Conservation (phyloP, 2,329 filamentous ascomycete species). For the Talaromyces sp. region DNA sequence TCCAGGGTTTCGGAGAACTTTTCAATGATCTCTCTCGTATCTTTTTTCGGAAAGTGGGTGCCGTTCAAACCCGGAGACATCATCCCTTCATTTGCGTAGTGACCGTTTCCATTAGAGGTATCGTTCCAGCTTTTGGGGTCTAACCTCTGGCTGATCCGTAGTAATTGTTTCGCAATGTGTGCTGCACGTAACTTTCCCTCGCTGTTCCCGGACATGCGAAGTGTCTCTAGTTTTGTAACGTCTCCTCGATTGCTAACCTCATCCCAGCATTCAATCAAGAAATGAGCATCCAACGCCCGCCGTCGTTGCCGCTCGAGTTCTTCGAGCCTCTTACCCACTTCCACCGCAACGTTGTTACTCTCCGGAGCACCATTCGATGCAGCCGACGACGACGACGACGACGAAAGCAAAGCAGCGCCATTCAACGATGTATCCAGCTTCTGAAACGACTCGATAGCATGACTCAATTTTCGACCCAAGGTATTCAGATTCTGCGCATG, state of each 20-base stretch:
- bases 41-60: slow-evolving; percentile 48
- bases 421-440: slow-evolving; percentile 80
- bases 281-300: slow-evolving; percentile 86
- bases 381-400: slow-evolving; percentile 19
- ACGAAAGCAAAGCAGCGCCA: slow-evolving; percentile 44
- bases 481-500: slow-evolving; percentile 89
- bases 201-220: slow-evolving; percentile 76
- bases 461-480: slow-evolving; percentile 81
- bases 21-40: slow-evolving; percentile 86
- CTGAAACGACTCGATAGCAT: slow-evolving; percentile 89
- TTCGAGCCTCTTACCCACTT: slow-evolving; percentile 90
- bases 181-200: slow-evolving; percentile 94
- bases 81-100: slow-evolving; percentile 28
- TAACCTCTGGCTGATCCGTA: slow-evolving; percentile 88
- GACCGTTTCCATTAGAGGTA: slow-evolving; percentile 48
- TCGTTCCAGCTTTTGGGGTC: slow-evolving; percentile 70
- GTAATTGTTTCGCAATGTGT: slow-evolving; percentile 85
- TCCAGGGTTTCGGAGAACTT: slow-evolving; percentile 95
- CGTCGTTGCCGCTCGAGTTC: slow-evolving; percentile 89
- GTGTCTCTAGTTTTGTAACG: slow-evolving; percentile 80
- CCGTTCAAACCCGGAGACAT: slow-evolving; percentile 41
- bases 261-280: slow-evolving; percentile 93
- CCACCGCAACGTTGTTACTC: slow-evolving; percentile 72
- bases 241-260: slow-evolving; percentile 89
- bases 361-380: slow-evolving; percentile 17